Evolutionary conservation across 768 basidiomycete species (phyloP).

Genomic region (Amanita phalloides): DNA sequence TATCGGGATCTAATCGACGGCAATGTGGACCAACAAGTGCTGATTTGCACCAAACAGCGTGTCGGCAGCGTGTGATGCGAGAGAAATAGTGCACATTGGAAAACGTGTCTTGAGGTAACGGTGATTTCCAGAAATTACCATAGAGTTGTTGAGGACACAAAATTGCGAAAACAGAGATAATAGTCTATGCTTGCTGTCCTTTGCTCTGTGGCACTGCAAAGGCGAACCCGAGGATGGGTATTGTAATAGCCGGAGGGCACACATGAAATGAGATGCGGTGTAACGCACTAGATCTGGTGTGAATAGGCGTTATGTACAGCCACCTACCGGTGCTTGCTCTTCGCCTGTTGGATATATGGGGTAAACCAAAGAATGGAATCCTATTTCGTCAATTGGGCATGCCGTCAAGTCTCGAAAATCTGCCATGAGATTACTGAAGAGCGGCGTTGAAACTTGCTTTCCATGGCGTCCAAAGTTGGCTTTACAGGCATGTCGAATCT

Average conservation of each 20-base stretch:
- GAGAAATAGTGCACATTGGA: background rate
- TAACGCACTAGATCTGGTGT: background rate
- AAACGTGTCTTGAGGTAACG: background rate
- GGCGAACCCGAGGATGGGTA: background rate
- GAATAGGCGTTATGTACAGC: conserved; percentile 1
- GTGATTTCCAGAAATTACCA: background rate
- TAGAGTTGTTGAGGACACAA: background rate
- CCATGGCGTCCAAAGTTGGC: too few relatives aligned
- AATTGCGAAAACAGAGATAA: background rate
- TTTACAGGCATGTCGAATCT: too few relatives aligned
- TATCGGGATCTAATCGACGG: background rate
- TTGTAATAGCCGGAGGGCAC: background rate
- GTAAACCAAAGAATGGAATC: background rate
- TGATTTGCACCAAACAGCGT: conserved; percentile 3
- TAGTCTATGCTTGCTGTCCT: background rate
- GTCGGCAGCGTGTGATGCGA: background rate
- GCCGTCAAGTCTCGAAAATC: background rate
- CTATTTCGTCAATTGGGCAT: background rate
- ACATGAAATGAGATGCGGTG: background rate
- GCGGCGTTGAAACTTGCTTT: too few relatives aligned
- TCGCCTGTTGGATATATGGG: conserved; percentile 7
- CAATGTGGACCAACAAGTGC: background rate
- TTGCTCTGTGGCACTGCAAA: background rate
- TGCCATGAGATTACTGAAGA: background rate
- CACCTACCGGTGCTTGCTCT: conserved; percentile 2